Evolutionary conservation across 2,329 filamentous ascomycete species (phyloP).

Genomic region (Aspergillus sp.): DNA sequence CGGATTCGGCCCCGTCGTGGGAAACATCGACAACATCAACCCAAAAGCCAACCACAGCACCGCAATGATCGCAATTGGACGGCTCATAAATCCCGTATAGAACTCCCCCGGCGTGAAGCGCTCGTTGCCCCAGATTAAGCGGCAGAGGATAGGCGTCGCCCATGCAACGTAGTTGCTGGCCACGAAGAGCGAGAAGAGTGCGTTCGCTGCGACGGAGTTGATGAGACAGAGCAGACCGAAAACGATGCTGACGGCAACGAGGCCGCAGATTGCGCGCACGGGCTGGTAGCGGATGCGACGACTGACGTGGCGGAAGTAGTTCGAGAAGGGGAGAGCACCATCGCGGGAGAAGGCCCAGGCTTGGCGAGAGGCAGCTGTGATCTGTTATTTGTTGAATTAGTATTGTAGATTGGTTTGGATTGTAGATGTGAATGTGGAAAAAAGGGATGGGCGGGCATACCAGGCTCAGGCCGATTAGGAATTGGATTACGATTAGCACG

Average conservation of each 20-base stretch:
- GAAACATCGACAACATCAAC: conserved; percentile 62
- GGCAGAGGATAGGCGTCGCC: conserved; percentile 60
- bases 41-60: conserved; percentile 59
- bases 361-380: conserved; percentile 62
- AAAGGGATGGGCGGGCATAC: conserved; percentile 19
- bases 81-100: conserved; percentile 58
- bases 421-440: neutral
- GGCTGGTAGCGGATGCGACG: conserved; percentile 60
- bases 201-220: conserved; percentile 58
- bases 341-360: conserved; percentile 66
- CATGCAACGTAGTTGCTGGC: conserved; percentile 65
- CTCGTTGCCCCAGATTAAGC: conserved; percentile 59
- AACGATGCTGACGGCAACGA: conserved; percentile 53
- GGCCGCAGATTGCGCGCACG: conserved; percentile 58
- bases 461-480: conserved; percentile 62
- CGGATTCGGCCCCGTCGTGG: conserved; percentile 57
- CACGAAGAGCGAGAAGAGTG: conserved; percentile 58
- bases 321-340: conserved; percentile 62
- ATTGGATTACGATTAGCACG: conserved; percentile 62
- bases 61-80: conserved; percentile 56
- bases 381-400: conserved; percentile 25
- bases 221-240: conserved; percentile 62
- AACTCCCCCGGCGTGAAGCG: conserved; percentile 63
- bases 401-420: accelerated
- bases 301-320: conserved; percentile 59